These are phyloP conservation scores for Yamadazyma blattariae DNA, from an alignment of 1,139 yeast genomes.

Conservation along the genomic window DNA sequence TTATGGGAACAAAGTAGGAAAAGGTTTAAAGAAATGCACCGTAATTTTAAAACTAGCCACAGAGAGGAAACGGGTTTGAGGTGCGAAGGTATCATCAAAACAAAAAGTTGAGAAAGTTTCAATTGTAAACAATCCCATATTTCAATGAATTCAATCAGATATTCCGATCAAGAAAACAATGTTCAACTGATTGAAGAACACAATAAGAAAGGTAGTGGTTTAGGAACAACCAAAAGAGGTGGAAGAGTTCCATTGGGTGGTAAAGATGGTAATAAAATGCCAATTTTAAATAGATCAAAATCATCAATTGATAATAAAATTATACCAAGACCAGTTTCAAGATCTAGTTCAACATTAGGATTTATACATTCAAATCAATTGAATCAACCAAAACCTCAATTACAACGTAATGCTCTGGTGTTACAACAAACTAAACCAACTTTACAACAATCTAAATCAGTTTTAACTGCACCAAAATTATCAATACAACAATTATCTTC, in stretches of 20 bases:
- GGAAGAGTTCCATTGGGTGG: slow-evolving; percentile 49
- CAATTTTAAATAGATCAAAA: slow-evolving; percentile 33
- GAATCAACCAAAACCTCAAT: not conserved
- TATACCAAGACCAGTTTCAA: slow-evolving; percentile 18
- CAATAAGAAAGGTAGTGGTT: not conserved
- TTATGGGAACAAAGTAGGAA: too few relatives aligned
- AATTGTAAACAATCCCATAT: slow-evolving; percentile 3
- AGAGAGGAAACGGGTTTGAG: not conserved
- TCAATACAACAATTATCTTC: too few relatives aligned
- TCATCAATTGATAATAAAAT: slow-evolving; percentile 21
- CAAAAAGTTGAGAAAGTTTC: not conserved
- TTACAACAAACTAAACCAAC: slow-evolving; percentile 1
- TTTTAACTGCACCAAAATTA: not conserved
- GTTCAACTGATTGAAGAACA: slow-evolving; percentile 1
- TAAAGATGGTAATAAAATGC: slow-evolving; percentile 39
- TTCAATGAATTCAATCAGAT: slow-evolving; percentile 5
- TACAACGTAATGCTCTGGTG: slow-evolving; percentile 4
- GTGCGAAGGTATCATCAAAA: not conserved
- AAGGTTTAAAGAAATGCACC: too few relatives aligned
- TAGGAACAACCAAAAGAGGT: slow-evolving; percentile 1
- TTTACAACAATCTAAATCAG: not conserved
- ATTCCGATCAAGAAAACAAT: slow-evolving; percentile 13
- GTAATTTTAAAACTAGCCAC: too few relatives aligned
- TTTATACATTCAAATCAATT: slow-evolving; percentile 19
- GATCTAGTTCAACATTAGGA: slow-evolving; percentile 42